Percentiles rank a stretch among this genome's conserved stretches.
phyloP scores from a whole-genome alignment of 2,329 filamentous ascomycete species.

The Paracorniculantispora psalliotae region DNA sequence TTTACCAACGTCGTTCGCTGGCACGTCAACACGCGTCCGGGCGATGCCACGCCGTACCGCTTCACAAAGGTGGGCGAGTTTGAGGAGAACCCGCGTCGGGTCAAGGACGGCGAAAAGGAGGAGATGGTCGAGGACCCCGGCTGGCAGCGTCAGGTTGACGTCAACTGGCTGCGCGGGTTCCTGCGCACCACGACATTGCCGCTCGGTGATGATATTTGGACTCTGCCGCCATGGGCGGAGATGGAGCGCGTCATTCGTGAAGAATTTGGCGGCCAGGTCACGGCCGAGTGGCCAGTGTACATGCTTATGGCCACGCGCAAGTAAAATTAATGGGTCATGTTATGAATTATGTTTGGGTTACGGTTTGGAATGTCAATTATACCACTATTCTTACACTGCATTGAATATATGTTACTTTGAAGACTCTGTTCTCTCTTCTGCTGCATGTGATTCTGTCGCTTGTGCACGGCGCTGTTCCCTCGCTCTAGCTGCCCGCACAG shows the following conservation, averaged over 20 bases:
- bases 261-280: constrained; percentile 10
- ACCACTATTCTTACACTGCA: background rate
- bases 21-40: background rate
- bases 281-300: constrained; percentile 11
- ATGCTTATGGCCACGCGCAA: constrained; percentile 8
- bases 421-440: background rate
- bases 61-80: constrained; percentile 5
- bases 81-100: background rate
- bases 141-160: constrained; percentile 6
- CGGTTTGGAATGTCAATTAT: background rate
- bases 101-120: constrained; percentile 1
- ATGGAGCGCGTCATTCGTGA: constrained; percentile 1
- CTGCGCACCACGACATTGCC: constrained; percentile 10
- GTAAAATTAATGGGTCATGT: background rate
- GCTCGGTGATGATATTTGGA: background rate
- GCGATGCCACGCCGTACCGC: constrained; percentile 2
- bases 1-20: background rate
- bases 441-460: background rate
- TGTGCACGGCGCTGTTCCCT: no score
- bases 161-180: constrained; percentile 1
- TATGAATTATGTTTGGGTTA: background rate
- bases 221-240: background rate
- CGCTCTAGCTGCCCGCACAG: no score
- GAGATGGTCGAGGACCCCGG: background rate
- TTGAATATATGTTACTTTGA: background rate